Evolutionary conservation across 257 asterid species (phyloP).

Genomic region (Osmanthus fragrans): DNA sequence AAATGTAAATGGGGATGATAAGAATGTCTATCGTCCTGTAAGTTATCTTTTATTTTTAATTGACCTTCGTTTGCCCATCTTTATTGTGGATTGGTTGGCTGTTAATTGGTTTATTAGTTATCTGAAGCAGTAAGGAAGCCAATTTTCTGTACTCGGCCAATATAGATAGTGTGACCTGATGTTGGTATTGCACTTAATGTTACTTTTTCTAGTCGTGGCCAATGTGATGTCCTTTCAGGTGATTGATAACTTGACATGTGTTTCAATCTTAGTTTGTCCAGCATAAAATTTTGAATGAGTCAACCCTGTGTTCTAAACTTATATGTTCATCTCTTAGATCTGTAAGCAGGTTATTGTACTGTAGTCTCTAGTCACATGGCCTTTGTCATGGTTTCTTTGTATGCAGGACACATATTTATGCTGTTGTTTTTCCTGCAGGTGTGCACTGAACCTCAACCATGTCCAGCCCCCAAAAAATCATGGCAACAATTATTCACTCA

Average conservation of each 20-base stretch:
- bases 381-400: background rate
- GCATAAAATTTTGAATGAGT: background rate
- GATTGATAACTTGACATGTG: slow-evolving; percentile 1
- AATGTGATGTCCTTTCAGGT: background rate
- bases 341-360: background rate
- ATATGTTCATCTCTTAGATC: background rate
- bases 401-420: slow-evolving; percentile 11
- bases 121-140: background rate
- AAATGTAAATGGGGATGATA: slow-evolving; percentile 66
- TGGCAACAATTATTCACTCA: slow-evolving; percentile 95
- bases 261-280: background rate
- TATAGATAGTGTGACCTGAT: background rate
- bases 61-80: background rate
- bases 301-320: background rate
- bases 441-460: slow-evolving; percentile 60
- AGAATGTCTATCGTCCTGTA: slow-evolving; percentile 60
- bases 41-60: slow-evolving; percentile 36
- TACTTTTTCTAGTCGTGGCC: background rate
- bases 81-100: background rate
- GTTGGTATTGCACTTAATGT: background rate
- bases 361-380: background rate
- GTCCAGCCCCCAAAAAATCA: slow-evolving; percentile 77
- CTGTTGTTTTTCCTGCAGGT: slow-evolving; percentile 50
- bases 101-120: background rate
- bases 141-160: background rate